These are phyloP conservation scores for Apiotrichum siamense DNA, from an alignment of 1,284 basidiomycete species.

Conservation along the genomic window DNA sequence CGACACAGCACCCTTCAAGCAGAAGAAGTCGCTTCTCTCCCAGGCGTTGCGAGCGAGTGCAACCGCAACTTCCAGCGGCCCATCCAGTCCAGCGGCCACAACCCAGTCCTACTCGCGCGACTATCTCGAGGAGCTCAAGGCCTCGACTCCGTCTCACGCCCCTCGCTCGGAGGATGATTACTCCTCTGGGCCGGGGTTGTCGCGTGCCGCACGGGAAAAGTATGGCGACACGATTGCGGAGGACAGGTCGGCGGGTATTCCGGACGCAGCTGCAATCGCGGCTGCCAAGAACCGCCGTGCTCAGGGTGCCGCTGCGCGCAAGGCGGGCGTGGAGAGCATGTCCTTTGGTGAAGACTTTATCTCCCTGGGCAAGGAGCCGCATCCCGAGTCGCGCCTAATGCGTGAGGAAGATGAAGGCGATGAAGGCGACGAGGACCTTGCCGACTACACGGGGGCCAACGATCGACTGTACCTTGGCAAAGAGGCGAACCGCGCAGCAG, in stretches of 20 bases:
- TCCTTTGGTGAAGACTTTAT: constrained; percentile 54
- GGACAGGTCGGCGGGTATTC: constrained; percentile 56
- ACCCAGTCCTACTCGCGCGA: constrained; percentile 59
- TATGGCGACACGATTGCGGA: constrained; percentile 41
- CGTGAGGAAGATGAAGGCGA: constrained; percentile 89
- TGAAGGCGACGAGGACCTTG: constrained; percentile 86
- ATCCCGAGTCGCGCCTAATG: constrained; percentile 78
- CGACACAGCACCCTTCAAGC: constrained; percentile 37
- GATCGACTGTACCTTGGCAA: constrained; percentile 81
- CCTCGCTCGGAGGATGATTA: constrained; percentile 49
- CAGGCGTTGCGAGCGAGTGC: constrained; percentile 34
- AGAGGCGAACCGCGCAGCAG: constrained; percentile 71
- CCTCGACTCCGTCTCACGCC: constrained; percentile 63
- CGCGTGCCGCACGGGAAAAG: constrained; percentile 36
- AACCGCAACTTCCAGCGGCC: constrained; percentile 9
- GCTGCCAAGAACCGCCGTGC: constrained; percentile 75
- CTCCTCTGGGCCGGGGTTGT: constrained; percentile 24
- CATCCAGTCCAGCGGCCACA: constrained; percentile 45
- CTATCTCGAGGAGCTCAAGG: constrained; percentile 75
- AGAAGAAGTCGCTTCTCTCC: constrained; percentile 44
- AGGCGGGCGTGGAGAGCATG: constrained; percentile 21
- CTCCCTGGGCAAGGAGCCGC: constrained; percentile 61
- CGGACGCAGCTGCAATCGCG: constrained; percentile 66
- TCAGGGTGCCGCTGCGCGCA: constrained; percentile 52
- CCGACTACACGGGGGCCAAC: constrained; percentile 82